A percentile compares a stretch with the other conserved stretches of the same genome.
Evolutionary conservation across 495 filamentous ascomycete genomes (phyloP).

Genomic region (Gamarada debralockiae): DNA sequence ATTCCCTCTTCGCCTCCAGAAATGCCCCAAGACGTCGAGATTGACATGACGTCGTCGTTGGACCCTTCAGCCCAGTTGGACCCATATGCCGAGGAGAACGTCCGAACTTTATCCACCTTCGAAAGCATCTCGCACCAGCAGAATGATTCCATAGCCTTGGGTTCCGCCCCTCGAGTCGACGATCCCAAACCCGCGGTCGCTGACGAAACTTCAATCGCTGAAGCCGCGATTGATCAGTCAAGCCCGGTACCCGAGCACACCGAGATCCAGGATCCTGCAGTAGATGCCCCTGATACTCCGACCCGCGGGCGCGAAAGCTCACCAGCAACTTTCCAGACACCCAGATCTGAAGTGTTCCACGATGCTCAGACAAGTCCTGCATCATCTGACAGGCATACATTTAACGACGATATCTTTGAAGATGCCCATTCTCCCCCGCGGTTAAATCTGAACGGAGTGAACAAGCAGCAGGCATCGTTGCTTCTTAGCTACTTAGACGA

Average conservation of each 20-base stretch:
- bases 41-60: conserved; percentile 1
- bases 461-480: conserved; percentile 29
- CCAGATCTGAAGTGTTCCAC: conserved; percentile 31
- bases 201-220: no score
- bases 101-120: conserved; percentile 6
- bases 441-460: conserved; percentile 4
- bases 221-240: background rate
- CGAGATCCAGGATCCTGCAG: background rate
- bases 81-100: conserved; percentile 6
- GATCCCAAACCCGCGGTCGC: background rate
- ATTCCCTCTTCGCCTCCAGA: conserved; percentile 18
- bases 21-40: background rate
- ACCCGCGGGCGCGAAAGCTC: background rate
- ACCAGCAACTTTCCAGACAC: background rate
- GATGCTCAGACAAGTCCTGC: conserved; percentile 42
- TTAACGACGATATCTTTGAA: conserved; percentile 19
- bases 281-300: background rate
- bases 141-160: background rate
- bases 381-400: conserved; percentile 13
- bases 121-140: conserved; percentile 3
- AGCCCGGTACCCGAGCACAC: background rate
- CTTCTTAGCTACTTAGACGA: conserved; percentile 41
- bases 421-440: conserved; percentile 19
- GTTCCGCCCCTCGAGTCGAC: background rate
- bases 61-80: conserved; percentile 24